These are phyloP conservation scores for Raphanus hybrid DNA, from an alignment of 441 rosid genomes.

Conservation along the genomic window DNA sequence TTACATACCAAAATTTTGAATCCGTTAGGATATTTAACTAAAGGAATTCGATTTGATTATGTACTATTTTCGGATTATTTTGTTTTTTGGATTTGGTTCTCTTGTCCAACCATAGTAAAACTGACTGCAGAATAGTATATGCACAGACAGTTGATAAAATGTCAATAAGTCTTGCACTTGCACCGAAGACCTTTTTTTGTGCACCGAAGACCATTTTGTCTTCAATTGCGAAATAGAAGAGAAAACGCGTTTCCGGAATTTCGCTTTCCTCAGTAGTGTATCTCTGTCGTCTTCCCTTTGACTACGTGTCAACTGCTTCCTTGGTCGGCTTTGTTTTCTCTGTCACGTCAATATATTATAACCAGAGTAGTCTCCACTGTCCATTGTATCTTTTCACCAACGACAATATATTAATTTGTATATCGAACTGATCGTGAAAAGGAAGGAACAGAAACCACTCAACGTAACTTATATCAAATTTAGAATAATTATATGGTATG, in stretches of 20 bases:
- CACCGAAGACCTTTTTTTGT: not conserved
- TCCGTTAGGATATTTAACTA: too few relatives aligned
- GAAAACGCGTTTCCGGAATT: constrained; percentile 37
- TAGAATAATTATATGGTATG: constrained; percentile 1
- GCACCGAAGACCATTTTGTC: constrained; percentile 33
- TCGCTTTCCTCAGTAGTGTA: constrained; percentile 25
- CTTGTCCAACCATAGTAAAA: too few relatives aligned
- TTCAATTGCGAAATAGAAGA: constrained; percentile 17
- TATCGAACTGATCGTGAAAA: constrained; percentile 26
- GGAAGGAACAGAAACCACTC: constrained; percentile 30
- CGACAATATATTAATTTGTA: constrained; percentile 11
- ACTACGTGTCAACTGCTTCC: constrained; percentile 37
- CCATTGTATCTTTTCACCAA: constrained; percentile 11
- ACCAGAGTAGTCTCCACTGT: constrained; percentile 2
- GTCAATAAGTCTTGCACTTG: not conserved
- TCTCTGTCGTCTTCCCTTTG: constrained; percentile 38
- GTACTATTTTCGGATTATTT: too few relatives aligned
- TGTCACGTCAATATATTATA: not conserved
- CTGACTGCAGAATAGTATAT: not conserved
- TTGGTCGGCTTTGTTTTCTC: constrained; percentile 7
- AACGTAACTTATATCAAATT: not conserved
- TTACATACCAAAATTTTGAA: too few relatives aligned
- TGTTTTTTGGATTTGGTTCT: too few relatives aligned
- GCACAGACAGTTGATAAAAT: not conserved
- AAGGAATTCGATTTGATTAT: too few relatives aligned